Base-by-base conservation (phyloP, 225 moss, liverwort and hornwort genomes). In the Sphagnum tenellum region DNA sequence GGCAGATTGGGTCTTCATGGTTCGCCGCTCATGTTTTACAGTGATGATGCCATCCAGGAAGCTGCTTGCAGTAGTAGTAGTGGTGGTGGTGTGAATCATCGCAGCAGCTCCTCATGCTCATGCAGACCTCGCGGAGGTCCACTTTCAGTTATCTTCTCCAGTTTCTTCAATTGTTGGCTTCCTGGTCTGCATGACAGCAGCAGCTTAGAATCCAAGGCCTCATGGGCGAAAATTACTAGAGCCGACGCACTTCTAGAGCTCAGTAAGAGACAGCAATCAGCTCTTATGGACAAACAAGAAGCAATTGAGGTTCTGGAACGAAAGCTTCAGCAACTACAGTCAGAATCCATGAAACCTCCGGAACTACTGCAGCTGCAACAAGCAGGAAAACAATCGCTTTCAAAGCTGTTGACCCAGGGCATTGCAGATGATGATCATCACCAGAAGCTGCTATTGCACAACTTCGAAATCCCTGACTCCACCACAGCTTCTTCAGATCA, bases 241-340 rank as follows among this genome's bases (percentile, higher is more conserved):
- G 75, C 87, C 2, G 76, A 69, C 45, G 94, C 81, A 4, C 85
- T 94, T 4, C 76, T 94, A 5, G 90, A 90, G 61, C 84, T 94
- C 3, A 90, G 85, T 55, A 81, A 78, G 58, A 69, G 82, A 45
- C 94, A 94, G 70, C 88, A 94, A 44, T 82, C 75, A 9, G 94
- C 94, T 2, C 76, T 94, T 50, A 76, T 88, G 9, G 81, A 90
- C 57, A 90, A 94, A 62, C 90, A 94, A 62, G 90, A 90, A 9
- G 88, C 88, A 0, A 94, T 94, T 12, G 90, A 89, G 71, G 62
- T 94, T 63, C 75, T 94, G 4, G 84, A 94, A 74, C 90, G 90
- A 88, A 94, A 90, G 66, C 76, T 94, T 12, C 82, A 89, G 48
- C 90, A 90, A 72, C 76, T 94, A 0, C 90, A 90, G 74, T 29